Evolutionary conservation across 1,284 basidiomycete species (phyloP).

Genomic region (Waitea zeae): DNA sequence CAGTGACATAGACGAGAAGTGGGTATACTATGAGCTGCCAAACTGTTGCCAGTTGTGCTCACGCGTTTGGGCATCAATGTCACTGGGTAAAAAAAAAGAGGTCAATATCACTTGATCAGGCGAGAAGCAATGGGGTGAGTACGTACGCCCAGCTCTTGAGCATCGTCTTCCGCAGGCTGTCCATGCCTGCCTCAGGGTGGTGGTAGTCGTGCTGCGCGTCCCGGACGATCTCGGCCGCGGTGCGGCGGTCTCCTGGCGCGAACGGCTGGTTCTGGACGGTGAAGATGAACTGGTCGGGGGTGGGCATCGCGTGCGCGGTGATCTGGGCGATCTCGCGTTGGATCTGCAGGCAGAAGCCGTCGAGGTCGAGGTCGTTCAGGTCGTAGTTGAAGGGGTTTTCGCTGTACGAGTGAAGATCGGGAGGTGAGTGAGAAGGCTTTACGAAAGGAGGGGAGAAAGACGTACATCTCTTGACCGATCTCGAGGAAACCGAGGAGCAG

Average conservation of each 20-base stretch:
- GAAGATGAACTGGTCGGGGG: conserved; percentile 34
- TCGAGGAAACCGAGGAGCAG: conserved; percentile 51
- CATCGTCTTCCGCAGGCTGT: conserved; percentile 30
- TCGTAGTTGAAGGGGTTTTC: conserved; percentile 60
- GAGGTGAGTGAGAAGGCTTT: conserved; percentile 2
- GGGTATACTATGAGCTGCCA: no score
- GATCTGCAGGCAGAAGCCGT: conserved; percentile 42
- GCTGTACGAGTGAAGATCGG: no score
- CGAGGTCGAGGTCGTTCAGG: conserved; percentile 49
- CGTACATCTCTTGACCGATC: conserved; percentile 51
- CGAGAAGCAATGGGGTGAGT: no score
- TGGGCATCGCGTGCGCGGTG: conserved; percentile 39
- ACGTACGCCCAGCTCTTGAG: conserved; percentile 39
- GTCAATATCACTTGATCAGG: no score
- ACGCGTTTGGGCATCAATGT: no score
- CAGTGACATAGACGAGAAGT: no score
- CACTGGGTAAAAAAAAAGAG: no score
- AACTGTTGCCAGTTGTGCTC: no score
- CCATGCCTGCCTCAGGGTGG: conserved; percentile 23
- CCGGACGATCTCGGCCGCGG: conserved; percentile 30
- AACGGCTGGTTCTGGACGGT: conserved; percentile 42
- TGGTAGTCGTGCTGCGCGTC: conserved; percentile 18
- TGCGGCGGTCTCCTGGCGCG: conserved; percentile 41
- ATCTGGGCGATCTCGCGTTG: conserved; percentile 52
- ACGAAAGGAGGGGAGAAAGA: conserved; percentile 6